Evolutionary conservation across 148 eudicot species (phyloP).

Genomic region (Chenopodium quinoa): DNA sequence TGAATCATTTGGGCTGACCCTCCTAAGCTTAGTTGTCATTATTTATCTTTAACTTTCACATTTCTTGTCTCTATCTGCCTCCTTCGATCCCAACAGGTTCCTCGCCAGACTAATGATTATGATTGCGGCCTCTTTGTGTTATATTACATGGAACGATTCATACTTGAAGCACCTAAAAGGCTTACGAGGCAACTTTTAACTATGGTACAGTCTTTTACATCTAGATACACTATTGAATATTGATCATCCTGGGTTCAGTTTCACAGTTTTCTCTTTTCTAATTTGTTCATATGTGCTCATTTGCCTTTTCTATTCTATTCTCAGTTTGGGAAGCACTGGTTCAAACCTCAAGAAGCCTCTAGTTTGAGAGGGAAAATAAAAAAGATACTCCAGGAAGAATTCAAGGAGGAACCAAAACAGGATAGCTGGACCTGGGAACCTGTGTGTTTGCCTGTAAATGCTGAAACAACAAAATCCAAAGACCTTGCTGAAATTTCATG

Average conservation of each 20-base stretch:
- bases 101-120: conserved; percentile 80
- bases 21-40: not conserved
- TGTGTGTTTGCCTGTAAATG: conserved; percentile 23
- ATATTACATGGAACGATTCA: conserved; percentile 83
- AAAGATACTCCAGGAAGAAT: conserved; percentile 45
- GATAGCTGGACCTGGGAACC: conserved; percentile 25
- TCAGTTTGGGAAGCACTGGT: conserved; percentile 80
- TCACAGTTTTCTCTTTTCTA: not conserved
- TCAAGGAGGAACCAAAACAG: conserved; percentile 31
- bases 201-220: conserved; percentile 41
- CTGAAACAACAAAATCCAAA: conserved; percentile 21
- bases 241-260: not conserved
- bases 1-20: not conserved
- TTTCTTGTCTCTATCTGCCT: not conserved
- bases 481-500: conserved; percentile 19
- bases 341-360: conserved; percentile 81
- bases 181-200: conserved; percentile 42
- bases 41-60: not conserved
- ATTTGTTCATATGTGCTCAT: not conserved
- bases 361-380: conserved; percentile 59
- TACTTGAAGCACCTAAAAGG: conserved; percentile 66
- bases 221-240: not conserved
- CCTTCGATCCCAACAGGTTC: conserved; percentile 52
- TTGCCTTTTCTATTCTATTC: not conserved
- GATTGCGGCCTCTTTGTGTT: conserved; percentile 95